These are phyloP conservation scores for Exophiala bonariae DNA, from an alignment of 2,329 filamentous ascomycete species.

Conservation along the genomic window DNA sequence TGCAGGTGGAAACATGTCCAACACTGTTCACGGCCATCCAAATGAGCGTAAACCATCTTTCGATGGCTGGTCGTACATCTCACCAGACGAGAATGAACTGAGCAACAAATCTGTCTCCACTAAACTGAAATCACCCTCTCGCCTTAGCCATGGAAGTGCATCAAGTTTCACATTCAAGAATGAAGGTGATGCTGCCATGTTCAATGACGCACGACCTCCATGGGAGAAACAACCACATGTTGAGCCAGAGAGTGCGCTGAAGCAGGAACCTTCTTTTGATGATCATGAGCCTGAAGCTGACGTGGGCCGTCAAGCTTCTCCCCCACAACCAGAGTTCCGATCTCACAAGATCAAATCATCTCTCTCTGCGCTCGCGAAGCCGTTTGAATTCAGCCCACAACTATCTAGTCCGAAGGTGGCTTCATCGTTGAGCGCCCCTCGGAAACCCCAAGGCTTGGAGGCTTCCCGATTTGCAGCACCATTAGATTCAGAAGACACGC, in stretches of 20 bases:
- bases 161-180: slow-evolving; percentile 60
- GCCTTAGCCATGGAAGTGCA: slow-evolving; percentile 43
- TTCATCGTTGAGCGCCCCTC: slow-evolving; percentile 11
- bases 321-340: neutral
- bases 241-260: neutral
- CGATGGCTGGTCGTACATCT: slow-evolving; percentile 29
- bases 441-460: slow-evolving; percentile 15
- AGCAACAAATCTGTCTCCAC: slow-evolving; percentile 37
- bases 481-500: slow-evolving; percentile 5
- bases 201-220: slow-evolving; percentile 55
- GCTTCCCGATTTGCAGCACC: slow-evolving; percentile 21
- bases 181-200: slow-evolving; percentile 44
- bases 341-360: slow-evolving; percentile 53
- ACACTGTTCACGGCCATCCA: neutral
- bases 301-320: neutral
- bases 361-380: slow-evolving; percentile 69
- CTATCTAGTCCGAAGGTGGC: slow-evolving; percentile 32
- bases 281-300: slow-evolving; percentile 6
- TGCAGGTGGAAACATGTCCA: too few species aligned
- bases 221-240: slow-evolving; percentile 7
- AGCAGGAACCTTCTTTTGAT: neutral
- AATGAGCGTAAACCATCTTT: neutral
- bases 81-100: slow-evolving; percentile 32
- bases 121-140: slow-evolving; percentile 39
- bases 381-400: slow-evolving; percentile 58